These are phyloP conservation scores for Diaporthe destruens DNA, from an alignment of 2,329 filamentous ascomycete genomes.

Conservation along the genomic window DNA sequence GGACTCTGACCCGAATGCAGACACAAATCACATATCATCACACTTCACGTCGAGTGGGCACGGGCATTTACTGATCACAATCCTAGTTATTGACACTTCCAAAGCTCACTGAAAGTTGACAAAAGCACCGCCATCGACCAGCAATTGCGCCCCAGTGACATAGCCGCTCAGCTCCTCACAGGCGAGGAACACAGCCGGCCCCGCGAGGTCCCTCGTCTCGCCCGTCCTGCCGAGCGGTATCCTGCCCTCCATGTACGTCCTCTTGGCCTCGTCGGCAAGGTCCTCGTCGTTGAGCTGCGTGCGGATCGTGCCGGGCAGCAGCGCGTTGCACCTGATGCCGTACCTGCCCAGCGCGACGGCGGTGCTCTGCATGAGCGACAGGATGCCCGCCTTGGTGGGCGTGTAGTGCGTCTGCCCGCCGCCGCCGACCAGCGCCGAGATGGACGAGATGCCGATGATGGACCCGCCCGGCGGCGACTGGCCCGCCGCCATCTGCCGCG, in stretches of 20 bases:
- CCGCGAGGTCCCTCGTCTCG: conserved; percentile 78
- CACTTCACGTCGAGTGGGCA: not conserved
- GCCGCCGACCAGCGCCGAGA: conserved; percentile 82
- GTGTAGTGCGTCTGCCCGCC: conserved; percentile 87
- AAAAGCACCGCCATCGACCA: conserved; percentile 91
- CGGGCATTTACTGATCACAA: not conserved
- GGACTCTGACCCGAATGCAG: too few species aligned
- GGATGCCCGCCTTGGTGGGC: conserved; percentile 86
- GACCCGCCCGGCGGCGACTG: conserved; percentile 77
- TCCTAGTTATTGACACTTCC: not conserved
- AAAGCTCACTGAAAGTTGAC: conserved; percentile 81
- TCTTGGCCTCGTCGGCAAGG: conserved; percentile 78
- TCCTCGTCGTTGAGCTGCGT: conserved; percentile 90
- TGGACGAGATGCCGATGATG: conserved; percentile 82
- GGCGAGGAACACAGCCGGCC: conserved; percentile 87
- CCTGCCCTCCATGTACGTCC: conserved; percentile 81
- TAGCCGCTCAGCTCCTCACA: conserved; percentile 83
- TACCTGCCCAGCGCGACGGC: conserved; percentile 84
- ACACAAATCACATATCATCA: not conserved
- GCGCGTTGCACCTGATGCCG: conserved; percentile 83
- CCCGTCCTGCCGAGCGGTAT: conserved; percentile 85
- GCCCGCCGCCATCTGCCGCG: conserved; percentile 79
- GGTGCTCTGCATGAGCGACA: conserved; percentile 85
- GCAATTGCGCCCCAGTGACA: conserved; percentile 83
- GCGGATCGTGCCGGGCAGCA: conserved; percentile 85